Percentiles rank a stretch among this genome's conserved stretches.
phyloP scores from a whole-genome alignment of 192 early-diverging fungal genomes.

The Obelidium mucronatum region DNA sequence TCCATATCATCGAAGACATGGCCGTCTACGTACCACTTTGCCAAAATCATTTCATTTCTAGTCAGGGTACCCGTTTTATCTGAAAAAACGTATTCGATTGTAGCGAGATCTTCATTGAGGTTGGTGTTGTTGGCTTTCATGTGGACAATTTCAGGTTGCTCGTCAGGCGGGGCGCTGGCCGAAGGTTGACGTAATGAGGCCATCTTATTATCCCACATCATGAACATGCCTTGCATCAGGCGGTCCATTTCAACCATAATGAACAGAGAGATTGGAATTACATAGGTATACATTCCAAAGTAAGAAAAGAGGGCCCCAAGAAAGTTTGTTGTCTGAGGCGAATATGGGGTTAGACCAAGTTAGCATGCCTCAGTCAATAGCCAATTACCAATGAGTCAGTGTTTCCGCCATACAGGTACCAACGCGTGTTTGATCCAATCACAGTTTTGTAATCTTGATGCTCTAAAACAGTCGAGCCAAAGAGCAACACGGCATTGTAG shows the following conservation, averaged over 20 bases:
- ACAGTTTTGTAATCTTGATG: constrained; percentile 38
- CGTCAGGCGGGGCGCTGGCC: constrained; percentile 32
- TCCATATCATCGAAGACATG: constrained; percentile 74
- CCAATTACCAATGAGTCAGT: constrained; percentile 21
- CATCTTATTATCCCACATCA: constrained; percentile 73
- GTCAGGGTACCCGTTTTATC: constrained; percentile 70
- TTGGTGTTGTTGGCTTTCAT: constrained; percentile 60
- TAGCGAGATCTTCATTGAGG: constrained; percentile 83
- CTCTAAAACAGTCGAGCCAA: constrained; percentile 43
- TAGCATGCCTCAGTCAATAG: not conserved
- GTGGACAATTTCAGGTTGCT: constrained; percentile 19
- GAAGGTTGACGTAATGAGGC: constrained; percentile 19
- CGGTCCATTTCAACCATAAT: constrained; percentile 76
- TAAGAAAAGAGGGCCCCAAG: constrained; percentile 46
- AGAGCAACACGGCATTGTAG: constrained; percentile 53
- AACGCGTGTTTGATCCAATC: constrained; percentile 13
- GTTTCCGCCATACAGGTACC: constrained; percentile 42
- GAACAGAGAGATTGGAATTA: constrained; percentile 79
- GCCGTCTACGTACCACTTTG: constrained; percentile 77
- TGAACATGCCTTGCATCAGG: constrained; percentile 68
- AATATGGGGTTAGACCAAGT: not conserved
- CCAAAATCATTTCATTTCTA: constrained; percentile 60
- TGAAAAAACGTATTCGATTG: constrained; percentile 87
- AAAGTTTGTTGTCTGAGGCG: constrained; percentile 36
- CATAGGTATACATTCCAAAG: constrained; percentile 70